These are phyloP conservation scores for Aureobasidium pullulans DNA, from an alignment of 2,329 filamentous ascomycete genomes.

Conservation along the genomic window DNA sequence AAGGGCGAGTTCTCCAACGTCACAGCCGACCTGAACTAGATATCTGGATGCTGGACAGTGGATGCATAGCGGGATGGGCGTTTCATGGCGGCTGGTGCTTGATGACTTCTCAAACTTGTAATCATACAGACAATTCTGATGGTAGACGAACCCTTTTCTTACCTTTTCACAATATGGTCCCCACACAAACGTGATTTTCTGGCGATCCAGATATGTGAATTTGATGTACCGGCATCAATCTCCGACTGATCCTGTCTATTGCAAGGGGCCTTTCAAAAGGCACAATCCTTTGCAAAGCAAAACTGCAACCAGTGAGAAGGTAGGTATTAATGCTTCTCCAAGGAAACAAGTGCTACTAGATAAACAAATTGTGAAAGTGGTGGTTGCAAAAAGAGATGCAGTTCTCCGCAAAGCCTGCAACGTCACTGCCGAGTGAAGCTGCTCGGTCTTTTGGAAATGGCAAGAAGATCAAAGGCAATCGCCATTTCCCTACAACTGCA, in stretches of 20 bases:
- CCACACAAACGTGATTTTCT: too few relatives aligned
- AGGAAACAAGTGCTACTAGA: neutral
- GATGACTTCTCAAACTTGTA: conserved; percentile 6
- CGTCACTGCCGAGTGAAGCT: conserved; percentile 1
- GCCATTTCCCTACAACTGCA: neutral
- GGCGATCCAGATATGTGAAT: too few relatives aligned
- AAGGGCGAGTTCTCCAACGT: conserved; percentile 98
- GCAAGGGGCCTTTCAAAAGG: too few relatives aligned
- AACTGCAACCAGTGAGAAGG: too few relatives aligned
- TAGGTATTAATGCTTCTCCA: neutral
- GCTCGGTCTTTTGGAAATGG: neutral
- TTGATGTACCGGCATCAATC: too few relatives aligned
- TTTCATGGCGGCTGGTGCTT: conserved; percentile 10
- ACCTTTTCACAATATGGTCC: neutral
- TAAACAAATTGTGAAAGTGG: neutral
- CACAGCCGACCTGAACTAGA: conserved; percentile 63
- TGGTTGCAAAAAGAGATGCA: neutral
- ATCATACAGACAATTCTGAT: conserved; percentile 10
- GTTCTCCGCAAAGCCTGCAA: neutral
- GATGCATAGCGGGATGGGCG: conserved; percentile 12
- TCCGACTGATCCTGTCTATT: too few relatives aligned
- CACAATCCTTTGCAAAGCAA: too few relatives aligned
- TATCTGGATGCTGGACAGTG: neutral
- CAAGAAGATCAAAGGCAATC: neutral
- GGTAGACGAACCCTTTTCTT: conserved; percentile 1